These are phyloP conservation scores for Phaseolus coccineus DNA, from an alignment of 331 rosid genomes.

Conservation along the genomic window DNA sequence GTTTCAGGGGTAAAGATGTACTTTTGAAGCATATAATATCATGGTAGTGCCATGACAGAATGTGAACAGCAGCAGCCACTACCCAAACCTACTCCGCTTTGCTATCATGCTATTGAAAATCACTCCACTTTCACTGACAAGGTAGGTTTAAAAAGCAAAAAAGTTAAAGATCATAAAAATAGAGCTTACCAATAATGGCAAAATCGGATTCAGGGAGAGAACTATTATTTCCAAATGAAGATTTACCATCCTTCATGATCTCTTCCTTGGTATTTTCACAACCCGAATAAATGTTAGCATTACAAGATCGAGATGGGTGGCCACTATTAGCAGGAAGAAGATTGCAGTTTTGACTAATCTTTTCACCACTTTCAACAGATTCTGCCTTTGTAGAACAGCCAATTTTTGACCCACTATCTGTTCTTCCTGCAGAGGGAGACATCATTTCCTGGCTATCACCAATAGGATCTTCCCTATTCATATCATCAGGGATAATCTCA, in stretches of 20 bases:
- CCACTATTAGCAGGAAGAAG: conserved; percentile 61
- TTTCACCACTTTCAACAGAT: conserved; percentile 96
- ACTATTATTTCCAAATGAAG: conserved; percentile 69
- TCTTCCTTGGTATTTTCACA: conserved; percentile 67
- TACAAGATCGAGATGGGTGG: conserved; percentile 80
- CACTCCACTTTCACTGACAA: neutral
- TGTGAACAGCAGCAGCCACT: too few species aligned
- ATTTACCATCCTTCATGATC: conserved; percentile 77
- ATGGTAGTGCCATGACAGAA: neutral
- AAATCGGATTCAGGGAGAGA: conserved; percentile 59
- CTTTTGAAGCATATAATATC: neutral
- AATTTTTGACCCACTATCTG: conserved; percentile 96
- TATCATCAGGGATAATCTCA: conserved; percentile 89
- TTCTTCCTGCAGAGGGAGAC: conserved; percentile 84
- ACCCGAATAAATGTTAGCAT: conserved; percentile 68
- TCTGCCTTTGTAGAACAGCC: conserved; percentile 95
- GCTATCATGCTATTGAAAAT: too few species aligned
- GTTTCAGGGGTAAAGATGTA: neutral
- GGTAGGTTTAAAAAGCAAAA: conserved; percentile 23
- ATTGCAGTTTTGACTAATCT: conserved; percentile 81
- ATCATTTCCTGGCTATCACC: conserved; percentile 98
- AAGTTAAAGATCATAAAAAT: conserved; percentile 27
- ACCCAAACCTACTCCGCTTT: too few species aligned
- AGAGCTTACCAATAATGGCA: conserved; percentile 61
- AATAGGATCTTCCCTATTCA: conserved; percentile 85